Conservation (phyloP, 148 eudicot genomes). For the Rhododendron simsii region DNA sequence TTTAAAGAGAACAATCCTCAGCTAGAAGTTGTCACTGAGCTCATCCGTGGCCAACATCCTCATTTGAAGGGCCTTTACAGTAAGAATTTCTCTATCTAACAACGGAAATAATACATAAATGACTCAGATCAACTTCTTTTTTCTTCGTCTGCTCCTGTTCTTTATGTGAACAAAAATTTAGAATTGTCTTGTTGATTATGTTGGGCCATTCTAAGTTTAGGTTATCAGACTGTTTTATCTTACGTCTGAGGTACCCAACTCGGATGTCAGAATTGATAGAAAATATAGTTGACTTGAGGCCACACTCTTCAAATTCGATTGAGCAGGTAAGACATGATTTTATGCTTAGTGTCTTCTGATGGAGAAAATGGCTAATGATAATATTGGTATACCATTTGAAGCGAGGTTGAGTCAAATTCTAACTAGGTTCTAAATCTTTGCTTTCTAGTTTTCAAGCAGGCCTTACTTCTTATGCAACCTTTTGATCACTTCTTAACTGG, state of each 20-base stretch:
- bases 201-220: neutral
- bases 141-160: neutral
- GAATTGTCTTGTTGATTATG: neutral
- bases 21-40: constrained; percentile 69
- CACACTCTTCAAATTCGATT: neutral
- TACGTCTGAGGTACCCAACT: neutral
- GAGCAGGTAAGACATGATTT: neutral
- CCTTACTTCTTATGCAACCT: neutral
- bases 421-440: neutral
- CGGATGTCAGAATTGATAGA: neutral
- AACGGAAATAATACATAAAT: neutral
- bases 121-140: neutral
- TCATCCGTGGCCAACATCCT: constrained; percentile 91
- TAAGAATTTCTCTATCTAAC: constrained; percentile 22
- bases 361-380: neutral
- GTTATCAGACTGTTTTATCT: neutral
- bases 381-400: neutral
- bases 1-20: constrained; percentile 79
- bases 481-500: neutral
- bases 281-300: neutral
- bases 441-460: neutral
- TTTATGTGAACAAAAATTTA: neutral
- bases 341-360: neutral
- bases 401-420: neutral
- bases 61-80: constrained; percentile 69